These are phyloP conservation scores for Pleurotus eryngii DNA, from an alignment of 768 basidiomycete species.

Conservation along the genomic window DNA sequence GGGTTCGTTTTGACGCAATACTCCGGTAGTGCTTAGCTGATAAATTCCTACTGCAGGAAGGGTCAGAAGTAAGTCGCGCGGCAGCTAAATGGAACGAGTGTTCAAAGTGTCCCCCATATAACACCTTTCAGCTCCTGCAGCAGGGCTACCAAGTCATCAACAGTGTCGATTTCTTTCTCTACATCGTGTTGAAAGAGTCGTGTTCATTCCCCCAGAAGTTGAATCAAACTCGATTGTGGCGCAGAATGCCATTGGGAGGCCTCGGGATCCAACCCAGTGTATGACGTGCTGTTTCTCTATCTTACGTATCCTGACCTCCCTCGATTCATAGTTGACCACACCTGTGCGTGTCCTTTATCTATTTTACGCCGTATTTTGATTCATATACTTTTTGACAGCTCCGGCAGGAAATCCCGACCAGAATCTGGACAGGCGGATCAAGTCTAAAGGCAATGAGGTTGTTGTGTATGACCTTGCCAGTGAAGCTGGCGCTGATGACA, in stretches of 20 bases:
- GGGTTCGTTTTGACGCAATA: background rate
- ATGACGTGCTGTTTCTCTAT: background rate
- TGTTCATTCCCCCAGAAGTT: slow-evolving; percentile 30
- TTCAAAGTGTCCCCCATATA: slow-evolving; percentile 18
- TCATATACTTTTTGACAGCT: slow-evolving; percentile 25
- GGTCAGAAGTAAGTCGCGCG: background rate
- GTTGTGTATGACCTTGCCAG: slow-evolving; percentile 11
- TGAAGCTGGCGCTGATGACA: no score
- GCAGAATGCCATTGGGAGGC: slow-evolving; percentile 24
- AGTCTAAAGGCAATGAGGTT: slow-evolving; percentile 7
- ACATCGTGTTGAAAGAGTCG: slow-evolving; percentile 31
- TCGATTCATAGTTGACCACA: background rate
- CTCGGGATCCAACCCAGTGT: slow-evolving; percentile 29
- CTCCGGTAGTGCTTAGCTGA: slow-evolving; percentile 3
- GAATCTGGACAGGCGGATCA: slow-evolving; percentile 34
- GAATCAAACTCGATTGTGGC: slow-evolving; percentile 26
- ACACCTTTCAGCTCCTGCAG: slow-evolving; percentile 28
- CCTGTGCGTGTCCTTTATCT: background rate
- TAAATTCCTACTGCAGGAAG: background rate
- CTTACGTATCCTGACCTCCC: background rate
- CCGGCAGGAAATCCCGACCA: slow-evolving; percentile 35
- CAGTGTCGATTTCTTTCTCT: slow-evolving; percentile 31
- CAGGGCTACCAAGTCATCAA: slow-evolving; percentile 35
- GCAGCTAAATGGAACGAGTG: background rate
- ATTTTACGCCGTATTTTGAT: background rate